These are phyloP conservation scores for Tuctoria greenei DNA, from an alignment of 176 grass and related monocot genomes.

Conservation along the genomic window DNA sequence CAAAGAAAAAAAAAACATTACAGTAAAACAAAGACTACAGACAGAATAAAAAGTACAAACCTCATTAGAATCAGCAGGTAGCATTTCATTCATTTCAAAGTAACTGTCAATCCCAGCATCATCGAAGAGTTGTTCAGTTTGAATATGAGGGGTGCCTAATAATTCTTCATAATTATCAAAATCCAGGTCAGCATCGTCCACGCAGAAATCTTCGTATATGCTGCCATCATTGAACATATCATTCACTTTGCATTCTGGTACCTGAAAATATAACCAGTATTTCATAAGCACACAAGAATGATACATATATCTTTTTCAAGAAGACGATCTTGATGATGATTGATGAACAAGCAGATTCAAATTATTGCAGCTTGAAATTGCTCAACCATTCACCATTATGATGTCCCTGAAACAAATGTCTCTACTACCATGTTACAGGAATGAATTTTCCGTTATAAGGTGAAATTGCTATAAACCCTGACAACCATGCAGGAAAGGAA, in stretches of 20 bases:
- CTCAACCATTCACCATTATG: not conserved
- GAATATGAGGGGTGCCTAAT: slow-evolving; percentile 67
- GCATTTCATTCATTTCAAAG: slow-evolving; percentile 71
- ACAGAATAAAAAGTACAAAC: slow-evolving; percentile 25
- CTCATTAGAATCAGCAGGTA: slow-evolving; percentile 46
- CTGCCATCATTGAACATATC: slow-evolving; percentile 70
- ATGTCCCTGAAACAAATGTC: not conserved
- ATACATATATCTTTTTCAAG: not conserved
- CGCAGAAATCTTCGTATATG: slow-evolving; percentile 66
- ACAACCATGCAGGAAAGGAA: not conserved
- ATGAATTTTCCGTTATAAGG: not conserved
- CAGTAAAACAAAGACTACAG: not conserved
- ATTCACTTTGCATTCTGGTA: slow-evolving; percentile 35
- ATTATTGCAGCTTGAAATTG: not conserved
- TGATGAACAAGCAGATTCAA: not conserved
- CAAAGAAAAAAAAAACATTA: not conserved
- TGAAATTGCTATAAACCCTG: not conserved
- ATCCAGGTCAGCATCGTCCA: slow-evolving; percentile 66
- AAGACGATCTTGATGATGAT: not conserved
- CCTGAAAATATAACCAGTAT: slow-evolving; percentile 32
- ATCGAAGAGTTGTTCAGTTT: slow-evolving; percentile 76
- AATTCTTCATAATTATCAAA: slow-evolving; percentile 97
- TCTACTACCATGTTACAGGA: not conserved
- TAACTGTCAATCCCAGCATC: slow-evolving; percentile 84
- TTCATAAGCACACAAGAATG: slow-evolving; percentile 27